Conservation (phyloP, 2,329 filamentous ascomycete genomes). For the Fusarium incarnatum region DNA sequence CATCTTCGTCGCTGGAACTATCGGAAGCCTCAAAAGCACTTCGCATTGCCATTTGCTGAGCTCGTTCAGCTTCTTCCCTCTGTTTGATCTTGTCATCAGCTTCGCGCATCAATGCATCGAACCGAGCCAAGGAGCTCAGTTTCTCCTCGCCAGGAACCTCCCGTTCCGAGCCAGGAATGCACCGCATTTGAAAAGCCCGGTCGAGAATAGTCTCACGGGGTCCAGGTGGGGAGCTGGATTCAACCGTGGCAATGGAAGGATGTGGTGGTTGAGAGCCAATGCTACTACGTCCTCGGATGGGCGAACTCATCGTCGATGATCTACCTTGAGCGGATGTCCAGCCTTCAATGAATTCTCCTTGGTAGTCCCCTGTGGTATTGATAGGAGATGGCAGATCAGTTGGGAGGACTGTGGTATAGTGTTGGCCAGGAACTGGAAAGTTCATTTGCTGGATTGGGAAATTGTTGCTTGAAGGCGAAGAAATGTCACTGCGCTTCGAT, state of each 20-base stretch:
- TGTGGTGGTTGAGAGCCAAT: conserved; percentile 62
- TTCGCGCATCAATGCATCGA: conserved; percentile 74
- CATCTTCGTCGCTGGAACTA: conserved; percentile 57
- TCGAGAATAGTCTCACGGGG: conserved; percentile 75
- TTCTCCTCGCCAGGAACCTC: conserved; percentile 69
- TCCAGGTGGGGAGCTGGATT: conserved; percentile 62
- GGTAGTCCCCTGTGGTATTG: conserved; percentile 64
- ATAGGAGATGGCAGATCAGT: conserved; percentile 69
- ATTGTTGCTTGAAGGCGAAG: conserved; percentile 65
- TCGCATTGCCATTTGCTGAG: conserved; percentile 53
- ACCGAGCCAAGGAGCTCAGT: conserved; percentile 72
- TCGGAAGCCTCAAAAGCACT: conserved; percentile 66
- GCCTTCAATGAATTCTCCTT: conserved; percentile 68
- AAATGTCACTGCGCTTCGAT: conserved; percentile 72
- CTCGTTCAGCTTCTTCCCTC: conserved; percentile 51
- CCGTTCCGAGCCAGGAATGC: conserved; percentile 69
- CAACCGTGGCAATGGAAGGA: conserved; percentile 51
- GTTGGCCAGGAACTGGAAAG: conserved; percentile 56
- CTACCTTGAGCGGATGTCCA: conserved; percentile 71
- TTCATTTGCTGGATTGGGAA: conserved; percentile 55
- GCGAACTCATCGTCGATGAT: conserved; percentile 68
- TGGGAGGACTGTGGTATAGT: conserved; percentile 64
- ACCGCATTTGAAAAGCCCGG: conserved; percentile 72
- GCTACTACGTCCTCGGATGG: conserved; percentile 65
- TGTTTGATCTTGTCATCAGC: conserved; percentile 63